A percentile compares a stretch with the other conserved stretches of the same genome.
Evolutionary conservation across 805 yeast species (phyloP).

Genomic region (Isabelozyma pseudorhagii): DNA sequence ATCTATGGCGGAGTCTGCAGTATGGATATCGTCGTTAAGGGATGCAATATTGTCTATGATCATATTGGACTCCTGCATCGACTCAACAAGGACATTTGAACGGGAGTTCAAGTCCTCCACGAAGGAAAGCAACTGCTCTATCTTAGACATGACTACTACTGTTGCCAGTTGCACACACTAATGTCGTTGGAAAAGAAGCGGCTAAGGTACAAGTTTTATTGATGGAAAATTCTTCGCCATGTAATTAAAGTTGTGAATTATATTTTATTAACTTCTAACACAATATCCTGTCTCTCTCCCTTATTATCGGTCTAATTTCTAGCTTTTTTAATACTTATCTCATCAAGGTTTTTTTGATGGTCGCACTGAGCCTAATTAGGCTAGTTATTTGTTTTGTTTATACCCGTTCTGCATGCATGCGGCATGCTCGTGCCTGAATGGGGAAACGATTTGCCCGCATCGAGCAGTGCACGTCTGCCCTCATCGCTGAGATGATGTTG

Average conservation of each 20-base stretch:
- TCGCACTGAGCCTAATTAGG: not conserved
- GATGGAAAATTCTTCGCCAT: not conserved
- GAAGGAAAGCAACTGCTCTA: conserved; percentile 28
- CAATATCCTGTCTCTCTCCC: too few relatives aligned
- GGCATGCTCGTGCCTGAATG: not conserved
- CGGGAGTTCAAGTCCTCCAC: conserved; percentile 29
- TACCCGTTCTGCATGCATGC: not conserved
- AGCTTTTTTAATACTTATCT: not conserved
- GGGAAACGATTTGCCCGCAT: not conserved
- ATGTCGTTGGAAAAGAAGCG: conserved; percentile 1
- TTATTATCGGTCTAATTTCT: not conserved
- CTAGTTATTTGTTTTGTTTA: not conserved
- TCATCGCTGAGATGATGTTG: too few relatives aligned
- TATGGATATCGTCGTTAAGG: conserved; percentile 17
- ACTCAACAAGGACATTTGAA: conserved; percentile 19
- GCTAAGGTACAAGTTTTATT: conserved; percentile 3
- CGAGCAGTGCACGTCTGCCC: not conserved
- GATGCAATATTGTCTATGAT: conserved; percentile 18
- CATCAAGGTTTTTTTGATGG: too few relatives aligned
- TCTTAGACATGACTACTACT: conserved; percentile 9
- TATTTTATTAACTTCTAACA: not conserved
- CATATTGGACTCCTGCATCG: conserved; percentile 19
- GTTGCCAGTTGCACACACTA: not conserved
- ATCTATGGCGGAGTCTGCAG: conserved; percentile 28
- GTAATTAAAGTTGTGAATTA: not conserved